Evolutionary conservation across 2,329 filamentous ascomycete genomes (phyloP), one percentile per base, ranked within the genome.

Genomic region (Botryotinia convoluta): DNA sequence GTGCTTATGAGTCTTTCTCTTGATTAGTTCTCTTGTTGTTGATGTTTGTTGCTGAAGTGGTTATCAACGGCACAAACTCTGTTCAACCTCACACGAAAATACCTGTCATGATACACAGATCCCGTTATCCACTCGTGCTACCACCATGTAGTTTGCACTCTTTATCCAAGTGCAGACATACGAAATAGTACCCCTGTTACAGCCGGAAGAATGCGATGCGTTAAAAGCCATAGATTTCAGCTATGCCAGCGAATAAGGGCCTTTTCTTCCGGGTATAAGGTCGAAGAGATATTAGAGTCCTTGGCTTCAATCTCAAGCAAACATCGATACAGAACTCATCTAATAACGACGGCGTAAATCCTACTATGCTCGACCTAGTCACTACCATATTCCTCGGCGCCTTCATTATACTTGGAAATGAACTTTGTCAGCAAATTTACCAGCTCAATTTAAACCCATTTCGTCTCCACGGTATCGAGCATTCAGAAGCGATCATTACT

Each of bases 321-420:
- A 5, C 4, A 37, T 70, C 54, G 39, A 44, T 44, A 68, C n/a
- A 8, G 35, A 59, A 29, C 18, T 32, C 39, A 5, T 32, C 29
- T 42, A 37, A 60, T 32, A 22, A 26, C 32, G 44, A 6, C 26
- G 32, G 26, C 5, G 16, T 18, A n/a, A 72, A 67, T 62, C 39
- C 48, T 59, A 57, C 39, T 42, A 72, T 72, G 71, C 63, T 72
- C 39, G 62, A 72, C 32, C 22, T 72, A 18, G 16, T 72, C 44
- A 54, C 71, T 8, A 69, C 71, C n/a, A 18, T 68, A 10, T 39
- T 72, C 6, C 62, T 72, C 29, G 71, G 71, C 10, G 18, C 39
- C 20, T 20, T 45, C n/a, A 51, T 72, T 18, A 69, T 72, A 32
- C 62, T 72, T 14, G 61, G 61, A 54, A 59, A 51, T 44, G 65